Evolutionary conservation across 306 rosid genomes (phyloP).

Genomic region (Clitoria ternatea): DNA sequence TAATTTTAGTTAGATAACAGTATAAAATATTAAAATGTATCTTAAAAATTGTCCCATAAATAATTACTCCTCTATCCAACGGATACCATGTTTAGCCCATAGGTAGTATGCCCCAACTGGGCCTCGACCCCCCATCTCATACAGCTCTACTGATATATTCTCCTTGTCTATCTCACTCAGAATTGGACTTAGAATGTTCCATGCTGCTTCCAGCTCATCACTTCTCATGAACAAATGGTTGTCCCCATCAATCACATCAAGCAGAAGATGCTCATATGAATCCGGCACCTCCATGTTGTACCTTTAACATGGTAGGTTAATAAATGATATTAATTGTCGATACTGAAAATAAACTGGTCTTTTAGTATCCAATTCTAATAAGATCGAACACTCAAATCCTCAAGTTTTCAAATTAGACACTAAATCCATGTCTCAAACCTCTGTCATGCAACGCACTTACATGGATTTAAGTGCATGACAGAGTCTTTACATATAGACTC

Average conservation of each 20-base stretch:
- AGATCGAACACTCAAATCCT: no score
- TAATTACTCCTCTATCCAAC: slow-evolving; percentile 77
- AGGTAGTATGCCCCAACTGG: slow-evolving; percentile 85
- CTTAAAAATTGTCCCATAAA: no score
- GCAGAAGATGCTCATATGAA: slow-evolving; percentile 88
- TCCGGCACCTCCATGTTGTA: slow-evolving; percentile 83
- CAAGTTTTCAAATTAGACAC: no score
- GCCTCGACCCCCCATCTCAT: slow-evolving; percentile 79
- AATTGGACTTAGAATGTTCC: slow-evolving; percentile 76
- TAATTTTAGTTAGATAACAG: no score
- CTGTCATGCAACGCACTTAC: no score
- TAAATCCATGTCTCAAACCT: no score
- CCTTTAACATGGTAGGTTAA: slow-evolving; percentile 42
- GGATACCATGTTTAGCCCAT: slow-evolving; percentile 83
- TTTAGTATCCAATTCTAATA: no score
- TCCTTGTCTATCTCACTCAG: slow-evolving; percentile 68
- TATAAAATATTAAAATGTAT: no score
- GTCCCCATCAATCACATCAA: slow-evolving; percentile 77
- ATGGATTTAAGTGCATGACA: no score
- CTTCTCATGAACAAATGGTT: slow-evolving; percentile 86
- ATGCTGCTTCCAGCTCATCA: slow-evolving; percentile 74
- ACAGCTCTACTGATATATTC: slow-evolving; percentile 66
- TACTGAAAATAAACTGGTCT: no score
- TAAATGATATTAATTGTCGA: not conserved
- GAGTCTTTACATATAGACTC: no score